Percentiles rank a stretch among this genome's conserved stretches.
phyloP scores from a whole-genome alignment of 768 basidiomycete genomes.

The Boletus subparvulus region DNA sequence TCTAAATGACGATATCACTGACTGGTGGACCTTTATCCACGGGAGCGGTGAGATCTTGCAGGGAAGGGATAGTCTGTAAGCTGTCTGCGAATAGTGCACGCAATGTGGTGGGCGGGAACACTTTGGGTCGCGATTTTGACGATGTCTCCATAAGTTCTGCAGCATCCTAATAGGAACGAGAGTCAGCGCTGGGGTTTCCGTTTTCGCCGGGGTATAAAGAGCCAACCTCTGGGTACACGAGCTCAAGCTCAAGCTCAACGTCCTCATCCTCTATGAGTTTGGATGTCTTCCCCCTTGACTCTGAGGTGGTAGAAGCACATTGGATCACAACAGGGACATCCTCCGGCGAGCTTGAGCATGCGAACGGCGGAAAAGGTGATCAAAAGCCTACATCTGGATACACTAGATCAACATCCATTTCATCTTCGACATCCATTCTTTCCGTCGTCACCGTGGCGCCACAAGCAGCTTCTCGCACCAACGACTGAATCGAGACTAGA shows the following conservation, averaged over 20 bases:
- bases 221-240: slow-evolving; percentile 19
- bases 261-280: not conserved
- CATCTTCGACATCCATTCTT: not conserved
- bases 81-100: not conserved
- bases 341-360: slow-evolving; percentile 6
- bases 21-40: slow-evolving; percentile 1
- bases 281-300: not conserved
- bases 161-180: slow-evolving; percentile 9
- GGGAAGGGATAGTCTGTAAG: slow-evolving; percentile 3
- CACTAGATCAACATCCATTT: slow-evolving; percentile 12
- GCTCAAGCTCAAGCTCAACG: slow-evolving; percentile 17
- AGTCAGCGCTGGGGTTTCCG: not conserved
- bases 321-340: not conserved
- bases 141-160: not conserved
- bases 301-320: not conserved
- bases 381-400: slow-evolving; percentile 25
- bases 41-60: not conserved
- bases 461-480: not conserved
- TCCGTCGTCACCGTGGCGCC: not conserved
- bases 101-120: not conserved
- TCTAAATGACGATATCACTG: not conserved
- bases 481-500: not conserved
- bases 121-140: not conserved
- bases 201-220: not conserved
- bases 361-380: not conserved